Evolutionary conservation across 148 eudicot species (phyloP), one percentile per base, ranked within the genome.

Genomic region (Simmondsia chinensis): DNA sequence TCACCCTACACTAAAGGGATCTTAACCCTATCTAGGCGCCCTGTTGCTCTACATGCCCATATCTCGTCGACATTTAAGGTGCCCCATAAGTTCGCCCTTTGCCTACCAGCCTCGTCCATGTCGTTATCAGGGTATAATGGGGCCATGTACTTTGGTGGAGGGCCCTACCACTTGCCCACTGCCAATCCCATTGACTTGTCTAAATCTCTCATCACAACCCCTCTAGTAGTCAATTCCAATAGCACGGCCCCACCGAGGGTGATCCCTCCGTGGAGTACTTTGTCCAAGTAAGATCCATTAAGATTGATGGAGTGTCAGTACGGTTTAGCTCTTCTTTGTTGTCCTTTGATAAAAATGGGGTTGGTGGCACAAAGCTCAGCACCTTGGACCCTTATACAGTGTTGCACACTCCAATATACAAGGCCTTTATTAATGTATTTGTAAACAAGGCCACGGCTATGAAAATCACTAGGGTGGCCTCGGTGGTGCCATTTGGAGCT

Each of bases 301-400:
- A 46, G 16, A 54, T 64, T 3, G 42, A 11, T 20, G 62, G 58
- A 4, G 26, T 20, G 14, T 2, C 14, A 2, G 46, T 69, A 0
- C 2, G 48, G 0, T 7, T 69, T 7, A 54, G 58, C 29, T 9
- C 41, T 8, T 47, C 70, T 7, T 59, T 54, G 25, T 30, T 69
- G 13, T 6, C 42, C 14, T 46, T 64, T 2, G 45, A 54, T 9
- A 36, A 34, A 30, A 21, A 39, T 0, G 70, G 75, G 0, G 33
- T 17, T 16, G 74, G 74, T 14, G 69, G 74, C 3, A 63, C 69
- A 2, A 69, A 58, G 17, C 40, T 69, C 28, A 63, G 65, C 24
- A 63, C 74, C 3, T 12, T 49, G 5, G 21, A 27, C 3, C 50
- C 48, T 28, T 69, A 28, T 23, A 65, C 67, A 2, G 6, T 36